A percentile compares a stretch with the other conserved stretches of the same genome.
These are phyloP conservation scores for Microsporum audouinii DNA, from an alignment of 2,329 filamentous ascomycete genomes.

Conservation along the genomic window DNA sequence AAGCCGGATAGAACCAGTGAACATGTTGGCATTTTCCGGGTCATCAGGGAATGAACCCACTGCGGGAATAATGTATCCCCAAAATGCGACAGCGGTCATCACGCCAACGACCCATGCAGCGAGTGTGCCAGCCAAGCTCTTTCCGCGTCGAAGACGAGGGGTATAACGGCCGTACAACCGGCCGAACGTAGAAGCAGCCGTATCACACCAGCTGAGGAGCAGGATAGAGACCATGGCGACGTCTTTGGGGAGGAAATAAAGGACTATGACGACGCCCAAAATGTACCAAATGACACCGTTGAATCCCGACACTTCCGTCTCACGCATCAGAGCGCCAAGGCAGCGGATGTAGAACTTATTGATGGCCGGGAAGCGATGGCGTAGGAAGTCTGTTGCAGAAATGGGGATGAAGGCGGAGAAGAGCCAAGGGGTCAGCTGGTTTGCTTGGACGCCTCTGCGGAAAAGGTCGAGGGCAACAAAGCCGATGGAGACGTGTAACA, in stretches of 20 bases:
- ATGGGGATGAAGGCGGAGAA: conserved; percentile 75
- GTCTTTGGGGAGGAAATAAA: conserved; percentile 85
- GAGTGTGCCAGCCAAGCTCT: conserved; percentile 79
- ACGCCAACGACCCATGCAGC: conserved; percentile 76
- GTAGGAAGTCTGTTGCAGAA: conserved; percentile 65
- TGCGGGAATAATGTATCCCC: conserved; percentile 68
- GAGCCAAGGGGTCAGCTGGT: conserved; percentile 70
- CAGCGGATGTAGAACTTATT: conserved; percentile 78
- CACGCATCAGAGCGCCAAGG: conserved; percentile 87
- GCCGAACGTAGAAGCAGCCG: conserved; percentile 88
- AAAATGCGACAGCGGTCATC: conserved; percentile 73
- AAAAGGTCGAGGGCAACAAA: conserved; percentile 88
- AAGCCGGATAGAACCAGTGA: conserved; percentile 57
- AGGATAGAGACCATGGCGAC: conserved; percentile 80
- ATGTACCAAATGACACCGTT: conserved; percentile 98
- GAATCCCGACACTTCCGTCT: conserved; percentile 86
- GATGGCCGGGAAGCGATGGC: conserved; percentile 68
- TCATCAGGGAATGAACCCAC: conserved; percentile 58
- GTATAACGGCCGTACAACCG: conserved; percentile 83
- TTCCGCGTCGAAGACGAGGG: conserved; percentile 69
- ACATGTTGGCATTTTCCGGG: conserved; percentile 63
- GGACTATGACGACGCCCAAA: conserved; percentile 73
- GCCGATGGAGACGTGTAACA: conserved; percentile 88
- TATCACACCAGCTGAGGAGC: conserved; percentile 94
- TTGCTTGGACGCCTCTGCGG: conserved; percentile 62